Evolutionary conservation across 805 yeast species (phyloP).

Genomic region (Diddensiella santjacobensis): DNA sequence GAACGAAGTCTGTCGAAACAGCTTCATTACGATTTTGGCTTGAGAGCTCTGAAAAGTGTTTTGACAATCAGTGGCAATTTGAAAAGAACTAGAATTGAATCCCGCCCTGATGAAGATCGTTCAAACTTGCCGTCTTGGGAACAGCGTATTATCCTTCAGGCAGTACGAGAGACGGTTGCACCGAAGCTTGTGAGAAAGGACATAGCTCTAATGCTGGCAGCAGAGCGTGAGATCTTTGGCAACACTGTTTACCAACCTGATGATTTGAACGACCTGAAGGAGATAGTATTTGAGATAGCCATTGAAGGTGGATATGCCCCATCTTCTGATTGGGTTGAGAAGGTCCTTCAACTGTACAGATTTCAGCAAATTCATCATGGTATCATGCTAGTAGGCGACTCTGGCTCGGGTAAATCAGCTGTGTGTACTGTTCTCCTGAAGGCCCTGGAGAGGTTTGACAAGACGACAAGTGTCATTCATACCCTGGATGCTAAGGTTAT

Average conservation of each 20-base stretch:
- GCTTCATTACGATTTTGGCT: constrained; percentile 84
- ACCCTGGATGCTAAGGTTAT: constrained; percentile 74
- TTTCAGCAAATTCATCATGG: constrained; percentile 69
- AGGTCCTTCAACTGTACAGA: constrained; percentile 58
- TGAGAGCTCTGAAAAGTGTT: constrained; percentile 72
- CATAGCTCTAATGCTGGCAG: constrained; percentile 36
- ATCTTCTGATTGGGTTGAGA: constrained; percentile 46
- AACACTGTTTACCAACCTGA: constrained; percentile 21
- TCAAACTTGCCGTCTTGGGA: constrained; percentile 9
- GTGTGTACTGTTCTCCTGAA: constrained; percentile 48
- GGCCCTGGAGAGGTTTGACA: constrained; percentile 39
- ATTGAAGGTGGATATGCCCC: constrained; percentile 32
- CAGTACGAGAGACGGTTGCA: constrained; percentile 57
- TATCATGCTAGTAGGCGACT: constrained; percentile 68
- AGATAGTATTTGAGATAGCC: constrained; percentile 28
- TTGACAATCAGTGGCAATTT: constrained; percentile 55
- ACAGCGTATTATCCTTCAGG: constrained; percentile 40
- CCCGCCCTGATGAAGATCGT: neutral
- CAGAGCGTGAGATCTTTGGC: constrained; percentile 22
- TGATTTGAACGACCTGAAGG: constrained; percentile 30
- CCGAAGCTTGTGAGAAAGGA: constrained; percentile 67
- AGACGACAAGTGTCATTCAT: constrained; percentile 38
- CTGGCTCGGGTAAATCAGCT: constrained; percentile 73
- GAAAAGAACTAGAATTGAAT: constrained; percentile 29
- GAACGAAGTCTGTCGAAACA: constrained; percentile 45